Evolutionary conservation across 352 stramenopile species (phyloP).

Genomic region (Globisporangium heterothallicum): DNA sequence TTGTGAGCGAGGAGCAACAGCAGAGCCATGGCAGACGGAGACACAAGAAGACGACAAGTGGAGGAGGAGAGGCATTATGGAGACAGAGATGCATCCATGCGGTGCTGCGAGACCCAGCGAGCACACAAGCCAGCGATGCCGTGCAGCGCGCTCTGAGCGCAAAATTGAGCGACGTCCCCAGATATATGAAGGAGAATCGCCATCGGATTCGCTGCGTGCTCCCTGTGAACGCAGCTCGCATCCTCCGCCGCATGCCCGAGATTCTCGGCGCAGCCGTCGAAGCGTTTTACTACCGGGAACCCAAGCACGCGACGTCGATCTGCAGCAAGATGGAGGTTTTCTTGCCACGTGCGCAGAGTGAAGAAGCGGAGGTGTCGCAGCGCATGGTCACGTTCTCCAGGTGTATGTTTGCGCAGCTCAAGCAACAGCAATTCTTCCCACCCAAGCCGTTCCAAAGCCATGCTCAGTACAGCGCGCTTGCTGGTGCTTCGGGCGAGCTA

Average conservation of each 20-base stretch:
- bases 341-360: conserved; percentile 8
- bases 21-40: conserved; percentile 6
- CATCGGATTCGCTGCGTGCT: conserved; percentile 49
- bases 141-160: conserved; percentile 36
- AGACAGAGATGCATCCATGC: conserved; percentile 9
- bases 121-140: conserved; percentile 20
- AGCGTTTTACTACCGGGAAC: conserved; percentile 74
- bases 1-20: conserved; percentile 20
- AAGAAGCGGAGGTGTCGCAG: conserved; percentile 10
- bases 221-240: conserved; percentile 22
- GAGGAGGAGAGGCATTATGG: neutral
- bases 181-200: conserved; percentile 40
- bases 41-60: neutral
- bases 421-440: conserved; percentile 67
- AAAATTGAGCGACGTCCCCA: conserved; percentile 34
- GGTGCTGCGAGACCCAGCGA: neutral
- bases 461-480: conserved; percentile 16
- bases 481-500: conserved; percentile 2
- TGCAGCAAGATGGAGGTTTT: conserved; percentile 60
- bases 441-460: conserved; percentile 46
- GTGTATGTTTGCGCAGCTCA: conserved; percentile 79
- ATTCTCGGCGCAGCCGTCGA: conserved; percentile 47
- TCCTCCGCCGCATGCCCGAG: conserved; percentile 23
- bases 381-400: conserved; percentile 62
- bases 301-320: conserved; percentile 32